Base-by-base conservation (phyloP, 495 filamentous ascomycete genomes). In the Clavariopsis aquatica region DNA sequence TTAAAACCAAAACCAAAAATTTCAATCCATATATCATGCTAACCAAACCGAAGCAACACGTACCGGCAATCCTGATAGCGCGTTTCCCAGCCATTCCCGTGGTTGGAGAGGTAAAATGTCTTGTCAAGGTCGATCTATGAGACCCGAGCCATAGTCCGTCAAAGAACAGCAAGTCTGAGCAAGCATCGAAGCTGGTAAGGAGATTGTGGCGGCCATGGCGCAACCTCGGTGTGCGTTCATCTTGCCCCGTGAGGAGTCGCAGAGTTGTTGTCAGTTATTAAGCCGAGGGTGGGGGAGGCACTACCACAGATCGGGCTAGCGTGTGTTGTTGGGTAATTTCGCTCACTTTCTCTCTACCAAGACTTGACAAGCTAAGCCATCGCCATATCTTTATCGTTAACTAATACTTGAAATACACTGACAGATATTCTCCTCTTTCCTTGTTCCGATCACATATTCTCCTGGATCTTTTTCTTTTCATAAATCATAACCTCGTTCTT, bases 41-140 rank as follows among this genome's bases (percentile, higher is more conserved):
- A n/a, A n/a, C n/a, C n/a, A n/a, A n/a, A 36, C 10, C 9, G 9
- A 19, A 31, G 53, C 41, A 41, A 17, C 31, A 56, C 57, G 26
- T 58, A 65, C 67, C 67, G 23, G 69, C 71, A 31, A 73, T 73
- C 34, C 71, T 65, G 38, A 73, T 70, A 0, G 71, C 62, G 7
- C 69, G 69, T 22, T 53, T 65, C 28, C 22, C 24, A 27, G 55
- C 36, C 55, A 57, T 57, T n/a, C n/a, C n/a, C n/a, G n/a, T n/a
- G n/a, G n/a, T n/a, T n/a, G n/a, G n/a, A n/a, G n/a, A n/a, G n/a
- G n/a, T n/a, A n/a, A n/a, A n/a, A n/a, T n/a, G n/a, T n/a, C n/a
- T n/a, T 45, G 9, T 27, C 22, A 1, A 6, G 20, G 19, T 56
- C 28, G 38, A 43, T 17, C 3, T 43, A n/a, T n/a, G n/a, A 43